These are phyloP conservation scores for Drosera spatulata DNA, from an alignment of 179 eudicot genomes.

Conservation along the genomic window DNA sequence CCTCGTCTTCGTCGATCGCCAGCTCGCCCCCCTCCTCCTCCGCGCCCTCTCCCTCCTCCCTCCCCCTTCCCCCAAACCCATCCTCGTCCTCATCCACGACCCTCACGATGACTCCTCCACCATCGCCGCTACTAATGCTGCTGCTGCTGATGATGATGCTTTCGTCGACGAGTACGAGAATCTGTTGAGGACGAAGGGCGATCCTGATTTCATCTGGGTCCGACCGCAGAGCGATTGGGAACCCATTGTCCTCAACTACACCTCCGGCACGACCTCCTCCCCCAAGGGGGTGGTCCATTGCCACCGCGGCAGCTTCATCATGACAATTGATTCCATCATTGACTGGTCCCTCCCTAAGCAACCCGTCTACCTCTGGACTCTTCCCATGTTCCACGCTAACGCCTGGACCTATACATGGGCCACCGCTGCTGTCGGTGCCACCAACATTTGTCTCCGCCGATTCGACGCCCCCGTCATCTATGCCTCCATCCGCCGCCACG, in stretches of 20 bases:
- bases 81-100: conserved; percentile 22
- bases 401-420: conserved; percentile 73
- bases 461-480: conserved; percentile 32
- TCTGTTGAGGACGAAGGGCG: conserved; percentile 25
- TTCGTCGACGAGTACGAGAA: conserved; percentile 21
- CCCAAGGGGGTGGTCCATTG: conserved; percentile 64
- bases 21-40: conserved; percentile 13
- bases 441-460: conserved; percentile 43
- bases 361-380: conserved; percentile 57
- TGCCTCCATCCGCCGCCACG: conserved; percentile 22
- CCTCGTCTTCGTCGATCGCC: conserved; percentile 36
- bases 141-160: too few relatives aligned
- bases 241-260: conserved; percentile 60
- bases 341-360: conserved; percentile 44
- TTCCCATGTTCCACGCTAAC: conserved; percentile 68
- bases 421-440: conserved; percentile 54
- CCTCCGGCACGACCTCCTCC: conserved; percentile 69
- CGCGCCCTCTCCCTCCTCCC: conserved; percentile 30
- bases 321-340: conserved; percentile 26
- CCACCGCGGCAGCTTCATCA: conserved; percentile 41
- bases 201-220: conserved; percentile 37
- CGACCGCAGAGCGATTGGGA: conserved; percentile 55
- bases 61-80: conserved; percentile 6
- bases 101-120: background rate
- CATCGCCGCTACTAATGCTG: too few relatives aligned